Percentiles rank a stretch among this genome's conserved stretches.
These are phyloP conservation scores for Coemansia sp. DNA, from an alignment of 192 early-diverging fungal species.

Conservation along the genomic window DNA sequence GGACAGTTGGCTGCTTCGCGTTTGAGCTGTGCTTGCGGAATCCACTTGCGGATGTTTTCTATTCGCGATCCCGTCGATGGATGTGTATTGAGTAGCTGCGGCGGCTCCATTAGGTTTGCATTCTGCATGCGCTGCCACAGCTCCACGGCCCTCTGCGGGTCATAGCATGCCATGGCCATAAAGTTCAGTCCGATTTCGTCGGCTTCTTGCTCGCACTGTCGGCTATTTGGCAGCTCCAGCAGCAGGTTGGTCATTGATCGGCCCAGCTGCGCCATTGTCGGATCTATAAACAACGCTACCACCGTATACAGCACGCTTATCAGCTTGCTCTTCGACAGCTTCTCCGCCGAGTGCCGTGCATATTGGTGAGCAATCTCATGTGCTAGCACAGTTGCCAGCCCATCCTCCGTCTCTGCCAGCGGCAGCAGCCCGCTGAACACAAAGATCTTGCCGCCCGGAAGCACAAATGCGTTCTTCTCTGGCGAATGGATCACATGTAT, in stretches of 20 bases:
- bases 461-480: slow-evolving; percentile 90
- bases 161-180: slow-evolving; percentile 92
- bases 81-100: slow-evolving; percentile 83
- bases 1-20: slow-evolving; percentile 45
- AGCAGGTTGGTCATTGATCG: slow-evolving; percentile 66
- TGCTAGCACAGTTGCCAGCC: slow-evolving; percentile 88
- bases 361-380: slow-evolving; percentile 95
- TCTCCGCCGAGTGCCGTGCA: slow-evolving; percentile 89
- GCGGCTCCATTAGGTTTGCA: slow-evolving; percentile 30
- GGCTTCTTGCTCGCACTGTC: slow-evolving; percentile 89
- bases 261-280: slow-evolving; percentile 56
- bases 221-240: slow-evolving; percentile 80
- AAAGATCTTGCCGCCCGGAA: slow-evolving; percentile 95
- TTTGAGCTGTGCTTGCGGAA: slow-evolving; percentile 42
- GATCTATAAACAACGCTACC: slow-evolving; percentile 67
- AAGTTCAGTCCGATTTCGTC: slow-evolving; percentile 85
- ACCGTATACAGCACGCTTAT: slow-evolving; percentile 59
- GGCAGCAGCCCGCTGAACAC: slow-evolving; percentile 94
- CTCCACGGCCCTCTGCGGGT: slow-evolving; percentile 71
- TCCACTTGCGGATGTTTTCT: slow-evolving; percentile 51
- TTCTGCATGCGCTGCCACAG: slow-evolving; percentile 86
- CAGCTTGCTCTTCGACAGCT: slow-evolving; percentile 72
- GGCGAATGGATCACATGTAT: slow-evolving; percentile 82
- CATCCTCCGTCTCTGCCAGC: slow-evolving; percentile 74
- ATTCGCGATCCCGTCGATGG: slow-evolving; percentile 73